These are phyloP conservation scores for Petunia axillaris DNA, from an alignment of 257 asterid species.

Conservation along the genomic window DNA sequence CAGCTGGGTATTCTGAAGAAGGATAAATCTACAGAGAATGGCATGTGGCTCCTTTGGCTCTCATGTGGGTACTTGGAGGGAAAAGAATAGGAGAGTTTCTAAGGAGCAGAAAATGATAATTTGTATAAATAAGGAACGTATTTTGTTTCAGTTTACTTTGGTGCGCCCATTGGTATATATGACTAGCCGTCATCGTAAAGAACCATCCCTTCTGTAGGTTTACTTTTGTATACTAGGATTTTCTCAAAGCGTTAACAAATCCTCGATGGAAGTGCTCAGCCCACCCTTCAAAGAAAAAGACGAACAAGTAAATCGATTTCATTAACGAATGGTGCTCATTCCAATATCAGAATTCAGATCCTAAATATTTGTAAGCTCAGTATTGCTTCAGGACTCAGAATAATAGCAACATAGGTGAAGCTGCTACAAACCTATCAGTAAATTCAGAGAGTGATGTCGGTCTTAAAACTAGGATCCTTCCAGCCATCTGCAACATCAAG, in stretches of 20 bases:
- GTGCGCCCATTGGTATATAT: neutral
- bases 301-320: neutral
- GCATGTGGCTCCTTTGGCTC: neutral
- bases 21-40: neutral
- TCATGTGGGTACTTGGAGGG: neutral
- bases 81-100: neutral
- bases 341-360: neutral
- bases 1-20: neutral
- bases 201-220: neutral
- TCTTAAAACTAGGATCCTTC: slow-evolving; percentile 73
- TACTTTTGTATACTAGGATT: neutral
- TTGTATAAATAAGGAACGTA: neutral
- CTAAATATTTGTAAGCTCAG: slow-evolving; percentile 3
- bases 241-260: neutral
- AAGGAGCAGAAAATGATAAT: neutral
- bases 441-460: slow-evolving; percentile 77
- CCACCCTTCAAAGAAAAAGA: neutral
- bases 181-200: neutral
- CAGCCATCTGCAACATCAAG: slow-evolving; percentile 73
- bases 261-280: neutral
- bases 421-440: slow-evolving; percentile 59
- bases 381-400: slow-evolving; percentile 28
- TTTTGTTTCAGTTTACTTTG: neutral
- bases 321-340: neutral
- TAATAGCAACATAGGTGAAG: slow-evolving; percentile 22